Base-by-base conservation (phyloP, 2,329 filamentous ascomycete species). In the Thermoascus crustaceus region DNA sequence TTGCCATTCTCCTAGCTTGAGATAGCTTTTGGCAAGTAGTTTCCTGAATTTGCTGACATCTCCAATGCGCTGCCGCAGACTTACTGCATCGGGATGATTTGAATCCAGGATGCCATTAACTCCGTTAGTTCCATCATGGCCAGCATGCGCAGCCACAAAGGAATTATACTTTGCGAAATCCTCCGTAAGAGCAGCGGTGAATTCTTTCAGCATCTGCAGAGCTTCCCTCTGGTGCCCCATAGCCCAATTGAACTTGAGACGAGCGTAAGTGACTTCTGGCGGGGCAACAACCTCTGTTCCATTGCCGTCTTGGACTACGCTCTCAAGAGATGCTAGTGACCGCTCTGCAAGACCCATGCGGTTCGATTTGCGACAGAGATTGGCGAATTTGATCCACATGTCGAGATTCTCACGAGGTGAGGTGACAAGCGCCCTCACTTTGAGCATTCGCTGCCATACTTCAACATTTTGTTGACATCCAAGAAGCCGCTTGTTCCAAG, bases 311-410 rank as follows among this genome's bases (percentile, higher is more conserved):
- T 50, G 69, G 9, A 86, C 78, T 31, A 72, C 78, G 18, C 81
- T 83, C 37, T 95, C 82, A n/a, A 98, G 71, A 42, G 86, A 85
- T 57, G 91, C 88, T 35, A 99, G 68, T 7, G 88, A 93, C 64
- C 94, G 93, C 64, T 98, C 91, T 1, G 91, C 91, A 32, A 99
- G 75, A 7, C 91, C 89, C 72, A 89, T 88, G 19, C 91, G 82
- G 39, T 86, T 84, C 29, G 89, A 94, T 62, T 98, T 99, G 52
- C 93, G 84, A 62, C 93, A 99, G 4, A 98, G 76, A 52, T 96
- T 98, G 52, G 91, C 85, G 58, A 95, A 98, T 58, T 98, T 99
- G 69, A 98, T 96, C 80, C 88, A 95, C 87, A 98, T 98, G 52
- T 94, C 85, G 71, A 94, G 86, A 53, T 95, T 95, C 58, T 99